Percentiles rank a stretch among this genome's conserved stretches.
These are phyloP conservation scores for Toxoplasma gondii DNA, from an alignment of 169 alveolate species.

Conservation along the genomic window DNA sequence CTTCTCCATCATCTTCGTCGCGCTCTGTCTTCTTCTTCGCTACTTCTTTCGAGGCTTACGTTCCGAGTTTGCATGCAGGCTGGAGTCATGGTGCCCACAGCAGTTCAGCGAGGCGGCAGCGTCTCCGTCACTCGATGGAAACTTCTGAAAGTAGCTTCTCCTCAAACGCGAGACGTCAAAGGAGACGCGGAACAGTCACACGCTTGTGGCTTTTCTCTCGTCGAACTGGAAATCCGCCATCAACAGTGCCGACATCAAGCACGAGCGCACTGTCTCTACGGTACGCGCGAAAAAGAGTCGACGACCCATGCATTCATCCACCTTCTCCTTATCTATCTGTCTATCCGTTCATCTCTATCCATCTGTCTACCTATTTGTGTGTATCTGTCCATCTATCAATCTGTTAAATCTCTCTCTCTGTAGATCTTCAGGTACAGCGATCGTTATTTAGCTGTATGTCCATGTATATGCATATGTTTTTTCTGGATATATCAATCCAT, in stretches of 20 bases:
- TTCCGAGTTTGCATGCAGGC: background rate
- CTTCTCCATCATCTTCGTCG: too few species aligned
- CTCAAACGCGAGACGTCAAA: background rate
- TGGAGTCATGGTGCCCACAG: background rate
- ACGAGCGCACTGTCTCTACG: conserved; percentile 12
- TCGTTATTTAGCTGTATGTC: too few species aligned
- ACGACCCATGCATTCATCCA: background rate
- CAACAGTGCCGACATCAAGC: background rate
- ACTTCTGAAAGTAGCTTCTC: background rate
- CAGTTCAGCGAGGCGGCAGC: background rate
- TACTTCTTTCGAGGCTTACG: background rate
- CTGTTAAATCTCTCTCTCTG: too few species aligned
- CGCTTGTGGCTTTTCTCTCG: background rate
- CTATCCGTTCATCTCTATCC: background rate
- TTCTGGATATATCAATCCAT: too few species aligned
- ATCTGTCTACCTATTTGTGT: background rate
- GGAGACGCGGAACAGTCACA: background rate
- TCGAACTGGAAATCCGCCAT: background rate
- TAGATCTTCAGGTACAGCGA: too few species aligned
- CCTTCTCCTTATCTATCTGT: background rate
- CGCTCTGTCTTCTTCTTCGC: too few species aligned
- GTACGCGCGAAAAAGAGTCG: background rate
- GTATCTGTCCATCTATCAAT: too few species aligned
- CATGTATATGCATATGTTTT: too few species aligned
- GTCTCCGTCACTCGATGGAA: background rate